Evolutionary conservation across 345 rosid genomes (phyloP).

Genomic region (Euclidium syriacum): DNA sequence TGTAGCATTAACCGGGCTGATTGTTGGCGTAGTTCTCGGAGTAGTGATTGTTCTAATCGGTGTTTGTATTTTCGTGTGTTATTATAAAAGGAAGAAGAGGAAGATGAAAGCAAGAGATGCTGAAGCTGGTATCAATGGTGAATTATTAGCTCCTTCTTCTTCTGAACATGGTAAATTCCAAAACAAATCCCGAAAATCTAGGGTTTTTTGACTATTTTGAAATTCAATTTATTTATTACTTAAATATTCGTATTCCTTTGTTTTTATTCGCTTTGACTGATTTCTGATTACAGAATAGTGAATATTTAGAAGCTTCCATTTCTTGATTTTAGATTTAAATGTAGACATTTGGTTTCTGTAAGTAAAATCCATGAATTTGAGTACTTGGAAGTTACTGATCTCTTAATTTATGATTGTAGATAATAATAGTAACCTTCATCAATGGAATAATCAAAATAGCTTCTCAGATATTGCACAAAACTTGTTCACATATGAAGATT

Average conservation of each 20-base stretch:
- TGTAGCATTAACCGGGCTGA: background rate
- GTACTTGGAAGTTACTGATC: background rate
- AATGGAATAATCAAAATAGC: conserved; percentile 34
- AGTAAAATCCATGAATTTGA: background rate
- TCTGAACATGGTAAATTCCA: background rate
- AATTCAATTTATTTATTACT: background rate
- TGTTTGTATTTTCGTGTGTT: conserved; percentile 19
- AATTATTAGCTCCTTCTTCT: background rate
- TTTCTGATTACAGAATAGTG: too few relatives aligned
- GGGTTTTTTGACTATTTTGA: conserved; percentile 8
- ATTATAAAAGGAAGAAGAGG: conserved; percentile 15
- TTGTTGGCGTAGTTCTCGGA: conserved; percentile 13
- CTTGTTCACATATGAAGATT: conserved; percentile 46
- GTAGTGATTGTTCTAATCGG: conserved; percentile 22
- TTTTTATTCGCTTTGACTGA: conserved; percentile 3
- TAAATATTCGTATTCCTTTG: conserved; percentile 15
- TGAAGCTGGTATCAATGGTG: conserved; percentile 12
- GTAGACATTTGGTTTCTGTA: background rate
- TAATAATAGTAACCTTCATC: conserved; percentile 20
- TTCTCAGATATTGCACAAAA: conserved; percentile 34
- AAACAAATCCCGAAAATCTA: background rate
- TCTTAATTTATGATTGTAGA: background rate
- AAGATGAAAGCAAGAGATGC: background rate
- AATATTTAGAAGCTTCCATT: too few relatives aligned
- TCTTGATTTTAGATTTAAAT: too few relatives aligned